Percentiles rank a stretch among this genome's conserved stretches.
These are phyloP conservation scores for Beverwykella pulmonaria DNA, from an alignment of 495 filamentous ascomycete species.

Conservation along the genomic window DNA sequence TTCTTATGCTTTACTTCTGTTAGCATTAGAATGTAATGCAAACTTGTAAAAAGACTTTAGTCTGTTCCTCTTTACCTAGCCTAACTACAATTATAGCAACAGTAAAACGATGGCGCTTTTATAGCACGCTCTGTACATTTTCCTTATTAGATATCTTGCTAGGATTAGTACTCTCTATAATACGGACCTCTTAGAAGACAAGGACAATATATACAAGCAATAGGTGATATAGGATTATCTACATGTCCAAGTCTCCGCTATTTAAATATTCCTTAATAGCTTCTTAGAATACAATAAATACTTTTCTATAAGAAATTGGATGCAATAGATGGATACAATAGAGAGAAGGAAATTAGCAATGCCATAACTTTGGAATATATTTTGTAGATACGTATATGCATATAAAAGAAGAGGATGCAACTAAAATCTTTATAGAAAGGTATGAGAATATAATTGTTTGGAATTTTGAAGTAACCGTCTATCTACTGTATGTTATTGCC, in stretches of 20 bases:
- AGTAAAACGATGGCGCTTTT: slow-evolving; percentile 40
- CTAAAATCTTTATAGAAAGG: slow-evolving; percentile 20
- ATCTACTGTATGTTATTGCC: no score
- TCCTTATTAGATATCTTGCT: slow-evolving; percentile 29
- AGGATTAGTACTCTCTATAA: slow-evolving; percentile 23
- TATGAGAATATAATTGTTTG: slow-evolving; percentile 25
- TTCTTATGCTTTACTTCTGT: no score
- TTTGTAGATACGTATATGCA: slow-evolving; percentile 42
- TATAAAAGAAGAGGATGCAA: slow-evolving; percentile 32
- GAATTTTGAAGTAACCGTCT: no score
- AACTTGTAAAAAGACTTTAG: no score
- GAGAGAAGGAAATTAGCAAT: slow-evolving; percentile 21
- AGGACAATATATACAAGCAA: slow-evolving; percentile 30
- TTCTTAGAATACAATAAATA: slow-evolving; percentile 35
- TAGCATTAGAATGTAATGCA: no score
- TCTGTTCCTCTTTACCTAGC: no score
- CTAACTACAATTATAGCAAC: slow-evolving; percentile 21
- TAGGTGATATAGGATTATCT: slow-evolving; percentile 36
- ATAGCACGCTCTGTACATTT: slow-evolving; percentile 26
- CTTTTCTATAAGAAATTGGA: slow-evolving; percentile 35
- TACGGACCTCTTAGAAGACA: slow-evolving; percentile 1
- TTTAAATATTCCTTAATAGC: slow-evolving; percentile 23
- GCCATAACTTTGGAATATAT: slow-evolving; percentile 36
- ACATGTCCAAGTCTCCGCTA: background rate
- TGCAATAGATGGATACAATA: slow-evolving; percentile 39